These are phyloP conservation scores for Trichocladium uniseriatum DNA, from an alignment of 495 filamentous ascomycete genomes.

Conservation along the genomic window DNA sequence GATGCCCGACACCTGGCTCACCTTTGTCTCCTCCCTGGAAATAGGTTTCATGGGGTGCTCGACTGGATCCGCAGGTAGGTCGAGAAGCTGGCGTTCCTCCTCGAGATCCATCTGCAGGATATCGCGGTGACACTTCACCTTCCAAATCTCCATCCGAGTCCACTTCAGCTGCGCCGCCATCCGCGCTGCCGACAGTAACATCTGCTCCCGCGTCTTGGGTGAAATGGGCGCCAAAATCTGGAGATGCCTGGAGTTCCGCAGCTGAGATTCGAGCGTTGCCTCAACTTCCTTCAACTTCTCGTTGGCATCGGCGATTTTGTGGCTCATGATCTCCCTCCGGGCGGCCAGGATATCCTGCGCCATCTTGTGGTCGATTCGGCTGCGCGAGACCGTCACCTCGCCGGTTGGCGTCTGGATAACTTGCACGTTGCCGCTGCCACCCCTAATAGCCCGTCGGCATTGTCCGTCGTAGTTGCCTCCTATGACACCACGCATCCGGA, in stretches of 20 bases:
- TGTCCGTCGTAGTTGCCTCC: conserved; percentile 81
- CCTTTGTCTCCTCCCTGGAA: conserved; percentile 22
- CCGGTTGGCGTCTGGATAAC: conserved; percentile 60
- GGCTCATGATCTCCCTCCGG: conserved; percentile 67
- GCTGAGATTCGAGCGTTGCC: conserved; percentile 67
- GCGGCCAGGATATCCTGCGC: conserved; percentile 73
- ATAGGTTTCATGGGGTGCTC: conserved; percentile 18
- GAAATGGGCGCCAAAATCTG: conserved; percentile 83
- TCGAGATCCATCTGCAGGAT: conserved; percentile 77
- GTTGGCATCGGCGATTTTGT: conserved; percentile 75
- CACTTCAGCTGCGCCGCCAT: conserved; percentile 88
- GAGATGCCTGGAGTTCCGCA: conserved; percentile 89
- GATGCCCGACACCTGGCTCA: conserved; percentile 15
- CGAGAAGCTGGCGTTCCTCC: conserved; percentile 51
- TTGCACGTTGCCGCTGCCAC: conserved; percentile 47
- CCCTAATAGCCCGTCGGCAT: conserved; percentile 59
- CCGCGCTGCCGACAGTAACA: conserved; percentile 73
- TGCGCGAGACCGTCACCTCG: conserved; percentile 57
- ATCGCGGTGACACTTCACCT: conserved; percentile 79
- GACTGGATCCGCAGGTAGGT: conserved; percentile 21
- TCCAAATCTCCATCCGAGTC: conserved; percentile 89
- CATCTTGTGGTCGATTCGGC: conserved; percentile 68
- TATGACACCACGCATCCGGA: conserved; percentile 79
- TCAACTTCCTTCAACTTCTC: conserved; percentile 66
- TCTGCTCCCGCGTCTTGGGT: conserved; percentile 72